A percentile compares a stretch with the other conserved stretches of the same genome.
phyloP scores from a whole-genome alignment of 2,329 filamentous ascomycete genomes.

The Tolypocladium guangdongense region DNA sequence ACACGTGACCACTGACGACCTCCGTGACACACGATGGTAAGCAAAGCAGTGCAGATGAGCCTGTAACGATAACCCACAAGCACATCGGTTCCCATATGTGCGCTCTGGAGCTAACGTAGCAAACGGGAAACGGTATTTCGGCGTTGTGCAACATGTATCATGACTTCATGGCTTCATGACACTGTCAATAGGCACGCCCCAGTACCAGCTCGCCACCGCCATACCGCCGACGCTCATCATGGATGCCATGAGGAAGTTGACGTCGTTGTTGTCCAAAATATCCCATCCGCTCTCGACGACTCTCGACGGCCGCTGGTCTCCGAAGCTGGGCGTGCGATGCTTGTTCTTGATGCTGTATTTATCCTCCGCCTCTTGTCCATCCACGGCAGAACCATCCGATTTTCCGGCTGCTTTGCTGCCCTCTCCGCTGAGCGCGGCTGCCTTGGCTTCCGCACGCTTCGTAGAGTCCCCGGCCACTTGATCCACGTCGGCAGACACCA shows the following conservation, averaged over 20 bases:
- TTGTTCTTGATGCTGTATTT: slow-evolving; percentile 39
- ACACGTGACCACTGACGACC: too few species aligned
- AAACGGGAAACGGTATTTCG: background rate
- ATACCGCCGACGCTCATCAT: slow-evolving; percentile 73
- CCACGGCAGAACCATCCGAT: slow-evolving; percentile 17
- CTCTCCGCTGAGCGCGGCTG: slow-evolving; percentile 30
- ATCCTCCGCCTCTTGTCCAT: slow-evolving; percentile 24
- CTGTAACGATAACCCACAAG: background rate
- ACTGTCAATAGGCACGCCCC: slow-evolving; percentile 40
- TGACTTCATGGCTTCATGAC: slow-evolving; percentile 18
- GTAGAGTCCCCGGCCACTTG: slow-evolving; percentile 14
- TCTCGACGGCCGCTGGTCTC: slow-evolving; percentile 47
- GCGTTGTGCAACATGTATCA: background rate
- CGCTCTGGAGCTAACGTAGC: background rate
- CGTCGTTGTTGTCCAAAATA: slow-evolving; percentile 85
- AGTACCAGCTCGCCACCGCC: slow-evolving; percentile 49
- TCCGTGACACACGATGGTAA: background rate
- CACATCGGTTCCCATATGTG: background rate
- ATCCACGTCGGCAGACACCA: slow-evolving; percentile 29
- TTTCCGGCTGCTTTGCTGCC: slow-evolving; percentile 31
- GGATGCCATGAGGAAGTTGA: slow-evolving; percentile 86
- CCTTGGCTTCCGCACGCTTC: slow-evolving; percentile 28
- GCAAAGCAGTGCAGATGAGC: background rate
- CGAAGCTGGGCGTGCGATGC: slow-evolving; percentile 40
- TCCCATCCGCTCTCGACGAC: slow-evolving; percentile 57